Conservation (phyloP, 306 rosid species). For the Datisca glomerata region DNA sequence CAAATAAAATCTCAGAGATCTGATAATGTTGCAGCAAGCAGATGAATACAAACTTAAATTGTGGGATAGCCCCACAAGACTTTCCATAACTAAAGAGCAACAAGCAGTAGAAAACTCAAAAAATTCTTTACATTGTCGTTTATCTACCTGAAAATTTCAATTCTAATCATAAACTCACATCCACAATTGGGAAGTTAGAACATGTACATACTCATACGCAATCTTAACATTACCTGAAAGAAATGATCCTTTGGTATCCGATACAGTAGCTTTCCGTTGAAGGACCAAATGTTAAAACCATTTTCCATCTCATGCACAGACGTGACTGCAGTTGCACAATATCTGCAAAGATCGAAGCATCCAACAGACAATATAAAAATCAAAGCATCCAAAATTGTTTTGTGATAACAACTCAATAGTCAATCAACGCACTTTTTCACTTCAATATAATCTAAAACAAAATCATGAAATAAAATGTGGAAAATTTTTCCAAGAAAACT, state of each 20-base stretch:
- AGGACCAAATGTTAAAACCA: constrained; percentile 89
- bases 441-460: too few species aligned
- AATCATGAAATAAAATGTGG: neutral
- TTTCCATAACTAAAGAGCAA: too few species aligned
- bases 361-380: neutral
- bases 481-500: neutral
- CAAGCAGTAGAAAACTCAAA: too few species aligned
- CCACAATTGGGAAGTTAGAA: neutral
- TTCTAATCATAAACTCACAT: neutral
- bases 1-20: too few species aligned
- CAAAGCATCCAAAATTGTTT: too few species aligned
- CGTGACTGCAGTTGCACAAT: constrained; percentile 83
- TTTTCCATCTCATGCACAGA: constrained; percentile 97
- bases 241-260: constrained; percentile 72
- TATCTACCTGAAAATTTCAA: too few species aligned
- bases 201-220: neutral
- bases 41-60: too few species aligned
- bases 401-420: too few species aligned
- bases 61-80: too few species aligned
- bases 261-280: constrained; percentile 78
- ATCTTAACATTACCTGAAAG: constrained; percentile 44
- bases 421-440: too few species aligned
- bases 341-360: constrained; percentile 29
- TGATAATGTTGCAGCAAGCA: too few species aligned
- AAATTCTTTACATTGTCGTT: too few species aligned